A percentile compares a stretch with the other conserved stretches of the same genome.
phyloP scores from a whole-genome alignment of 805 yeast genomes.

The Wickerhamomyces ciferrii region DNA sequence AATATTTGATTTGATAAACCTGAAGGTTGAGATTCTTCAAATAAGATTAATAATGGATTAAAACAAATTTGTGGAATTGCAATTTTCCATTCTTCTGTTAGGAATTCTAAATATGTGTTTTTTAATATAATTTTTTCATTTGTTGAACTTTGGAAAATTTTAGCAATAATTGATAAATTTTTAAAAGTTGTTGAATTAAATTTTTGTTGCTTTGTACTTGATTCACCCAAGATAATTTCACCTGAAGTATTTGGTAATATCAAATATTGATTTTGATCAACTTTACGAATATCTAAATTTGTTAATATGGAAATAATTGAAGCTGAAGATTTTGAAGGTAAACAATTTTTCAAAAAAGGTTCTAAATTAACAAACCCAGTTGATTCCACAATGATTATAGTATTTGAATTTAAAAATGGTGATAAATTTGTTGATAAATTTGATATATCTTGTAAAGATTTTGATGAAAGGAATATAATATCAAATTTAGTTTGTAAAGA shows the following conservation, averaged over 20 bases:
- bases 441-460: slow-evolving; percentile 48
- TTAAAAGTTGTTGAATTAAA: slow-evolving; percentile 27
- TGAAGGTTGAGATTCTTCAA: slow-evolving; percentile 65
- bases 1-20: slow-evolving; percentile 60
- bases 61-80: slow-evolving; percentile 76
- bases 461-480: slow-evolving; percentile 39
- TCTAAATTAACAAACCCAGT: slow-evolving; percentile 71
- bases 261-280: slow-evolving; percentile 8
- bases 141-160: slow-evolving; percentile 28
- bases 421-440: slow-evolving; percentile 31
- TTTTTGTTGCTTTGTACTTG: slow-evolving; percentile 37
- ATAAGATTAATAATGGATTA: slow-evolving; percentile 67
- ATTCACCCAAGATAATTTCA: slow-evolving; percentile 30
- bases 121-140: slow-evolving; percentile 36
- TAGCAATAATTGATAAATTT: slow-evolving; percentile 30
- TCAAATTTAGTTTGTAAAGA: slow-evolving; percentile 27
- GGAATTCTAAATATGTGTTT: slow-evolving; percentile 48
- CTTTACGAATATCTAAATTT: slow-evolving; percentile 15
- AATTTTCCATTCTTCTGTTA: slow-evolving; percentile 79
- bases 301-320: slow-evolving; percentile 19
- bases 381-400: slow-evolving; percentile 60
- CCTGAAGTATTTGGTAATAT: slow-evolving; percentile 18
- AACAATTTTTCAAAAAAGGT: slow-evolving; percentile 64
- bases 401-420: slow-evolving; percentile 32
- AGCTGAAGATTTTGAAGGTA: slow-evolving; percentile 24